These are phyloP conservation scores for Pestalotiopsis sp. DNA, from an alignment of 2,329 filamentous ascomycete species.

Conservation along the genomic window DNA sequence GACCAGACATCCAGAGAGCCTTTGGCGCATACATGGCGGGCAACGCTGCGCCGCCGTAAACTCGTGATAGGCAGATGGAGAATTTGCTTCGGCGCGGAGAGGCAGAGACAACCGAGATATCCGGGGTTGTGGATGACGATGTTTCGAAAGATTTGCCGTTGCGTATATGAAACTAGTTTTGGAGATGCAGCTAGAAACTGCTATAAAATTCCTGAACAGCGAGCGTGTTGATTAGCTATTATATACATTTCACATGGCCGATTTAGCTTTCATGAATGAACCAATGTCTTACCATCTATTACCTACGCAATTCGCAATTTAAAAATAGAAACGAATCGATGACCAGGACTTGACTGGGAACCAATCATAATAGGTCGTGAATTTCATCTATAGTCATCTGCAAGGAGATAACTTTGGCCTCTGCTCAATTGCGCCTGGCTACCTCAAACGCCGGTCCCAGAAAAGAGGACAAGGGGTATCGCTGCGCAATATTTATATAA, in stretches of 20 bases:
- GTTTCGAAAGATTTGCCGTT: neutral
- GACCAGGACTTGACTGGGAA: neutral
- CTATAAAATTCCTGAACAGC: too few relatives aligned
- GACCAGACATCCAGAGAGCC: slow-evolving; percentile 49
- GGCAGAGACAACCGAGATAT: too few relatives aligned
- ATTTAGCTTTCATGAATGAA: neutral
- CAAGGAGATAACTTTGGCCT: neutral
- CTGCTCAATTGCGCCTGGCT: neutral
- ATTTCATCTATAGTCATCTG: neutral
- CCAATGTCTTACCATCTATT: neutral
- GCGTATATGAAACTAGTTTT: neutral
- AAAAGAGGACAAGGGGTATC: neutral
- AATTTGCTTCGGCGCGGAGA: too few relatives aligned
- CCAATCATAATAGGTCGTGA: neutral
- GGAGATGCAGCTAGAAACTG: neutral
- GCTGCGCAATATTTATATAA: neutral
- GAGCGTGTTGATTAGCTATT: neutral
- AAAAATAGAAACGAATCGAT: neutral
- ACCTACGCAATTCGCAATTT: neutral
- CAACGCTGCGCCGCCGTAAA: slow-evolving; percentile 39
- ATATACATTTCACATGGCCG: neutral
- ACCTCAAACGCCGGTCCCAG: neutral
- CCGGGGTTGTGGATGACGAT: too few relatives aligned
- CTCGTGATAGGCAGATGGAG: neutral
- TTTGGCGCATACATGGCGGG: slow-evolving; percentile 56